Conservation (phyloP, 2,329 filamentous ascomycete species). For the Tolypocladium album region DNA sequence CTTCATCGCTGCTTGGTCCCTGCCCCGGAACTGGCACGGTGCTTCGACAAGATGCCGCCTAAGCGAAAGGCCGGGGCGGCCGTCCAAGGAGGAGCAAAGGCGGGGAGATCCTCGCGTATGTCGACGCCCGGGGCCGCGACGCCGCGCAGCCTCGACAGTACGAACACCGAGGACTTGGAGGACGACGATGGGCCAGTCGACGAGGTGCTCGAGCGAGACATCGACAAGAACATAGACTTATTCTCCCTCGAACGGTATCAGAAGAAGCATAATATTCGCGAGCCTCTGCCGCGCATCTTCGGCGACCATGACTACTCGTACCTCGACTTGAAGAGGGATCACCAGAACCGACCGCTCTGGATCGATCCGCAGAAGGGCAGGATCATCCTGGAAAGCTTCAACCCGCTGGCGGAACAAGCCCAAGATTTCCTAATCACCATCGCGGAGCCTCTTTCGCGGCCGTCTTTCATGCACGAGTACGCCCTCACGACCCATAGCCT, state of each 20-base stretch:
- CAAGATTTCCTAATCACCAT: constrained; percentile 95
- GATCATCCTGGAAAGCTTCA: constrained; percentile 92
- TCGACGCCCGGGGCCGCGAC: constrained; percentile 53
- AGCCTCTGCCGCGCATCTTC: constrained; percentile 36
- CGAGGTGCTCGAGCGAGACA: constrained; percentile 39
- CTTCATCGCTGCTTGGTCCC: neutral
- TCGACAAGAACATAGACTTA: constrained; percentile 48
- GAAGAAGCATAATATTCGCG: constrained; percentile 29
- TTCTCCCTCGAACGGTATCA: constrained; percentile 46
- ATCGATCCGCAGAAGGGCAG: constrained; percentile 79
- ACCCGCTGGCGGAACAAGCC: constrained; percentile 72
- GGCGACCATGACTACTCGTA: constrained; percentile 64
- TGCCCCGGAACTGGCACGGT: constrained; percentile 5
- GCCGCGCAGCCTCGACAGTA: constrained; percentile 44
- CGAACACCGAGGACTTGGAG: constrained; percentile 32
- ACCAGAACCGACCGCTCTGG: constrained; percentile 84
- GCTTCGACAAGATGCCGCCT: constrained; percentile 43
- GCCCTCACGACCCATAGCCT: constrained; percentile 83
- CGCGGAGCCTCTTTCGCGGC: constrained; percentile 82
- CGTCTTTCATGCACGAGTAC: constrained; percentile 89
- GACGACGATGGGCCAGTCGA: constrained; percentile 40
- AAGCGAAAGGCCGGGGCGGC: constrained; percentile 56
- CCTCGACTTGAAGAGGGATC: constrained; percentile 74
- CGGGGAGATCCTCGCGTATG: constrained; percentile 42
- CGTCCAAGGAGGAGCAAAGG: constrained; percentile 39